These are phyloP conservation scores for Microsporum canis DNA, from an alignment of 2,329 filamentous ascomycete genomes.

Conservation along the genomic window DNA sequence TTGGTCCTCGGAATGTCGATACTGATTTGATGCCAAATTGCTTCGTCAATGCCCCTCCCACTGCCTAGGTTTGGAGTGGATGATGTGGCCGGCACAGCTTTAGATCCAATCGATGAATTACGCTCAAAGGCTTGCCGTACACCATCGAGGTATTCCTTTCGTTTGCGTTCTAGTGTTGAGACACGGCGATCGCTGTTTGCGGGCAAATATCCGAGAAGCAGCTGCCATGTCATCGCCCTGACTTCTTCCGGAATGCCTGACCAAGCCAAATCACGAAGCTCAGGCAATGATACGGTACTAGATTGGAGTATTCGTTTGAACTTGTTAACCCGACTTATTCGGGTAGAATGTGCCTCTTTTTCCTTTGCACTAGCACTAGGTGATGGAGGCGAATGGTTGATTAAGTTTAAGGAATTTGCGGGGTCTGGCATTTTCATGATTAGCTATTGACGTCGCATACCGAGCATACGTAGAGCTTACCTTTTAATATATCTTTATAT, in stretches of 20 bases:
- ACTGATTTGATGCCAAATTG: constrained; percentile 99
- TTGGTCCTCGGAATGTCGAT: constrained; percentile 96
- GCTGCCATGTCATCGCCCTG: constrained; percentile 97
- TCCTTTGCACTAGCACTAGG: constrained; percentile 69
- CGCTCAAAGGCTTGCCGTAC: constrained; percentile 58
- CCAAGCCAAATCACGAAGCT: constrained; percentile 80
- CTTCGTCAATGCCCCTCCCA: constrained; percentile 76
- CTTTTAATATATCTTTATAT: constrained; percentile 87
- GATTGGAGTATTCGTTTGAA: constrained; percentile 94
- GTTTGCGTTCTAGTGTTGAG: constrained; percentile 79
- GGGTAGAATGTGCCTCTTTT: constrained; percentile 70
- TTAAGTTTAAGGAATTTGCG: constrained; percentile 87
- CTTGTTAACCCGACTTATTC: constrained; percentile 92
- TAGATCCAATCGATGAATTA: constrained; percentile 34
- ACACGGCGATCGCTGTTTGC: constrained; percentile 93
- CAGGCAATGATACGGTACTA: constrained; percentile 73
- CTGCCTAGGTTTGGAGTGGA: constrained; percentile 37
- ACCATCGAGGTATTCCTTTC: constrained; percentile 92
- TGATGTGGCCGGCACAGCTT: constrained; percentile 27
- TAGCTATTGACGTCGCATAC: not conserved
- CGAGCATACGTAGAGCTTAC: constrained; percentile 26
- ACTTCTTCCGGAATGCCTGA: constrained; percentile 90
- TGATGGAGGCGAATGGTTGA: constrained; percentile 69
- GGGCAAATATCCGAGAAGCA: constrained; percentile 86
- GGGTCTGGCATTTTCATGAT: constrained; percentile 43